Conservation (phyloP, 2,329 filamentous ascomycete genomes). For the Dactylellina parvicollis region DNA sequence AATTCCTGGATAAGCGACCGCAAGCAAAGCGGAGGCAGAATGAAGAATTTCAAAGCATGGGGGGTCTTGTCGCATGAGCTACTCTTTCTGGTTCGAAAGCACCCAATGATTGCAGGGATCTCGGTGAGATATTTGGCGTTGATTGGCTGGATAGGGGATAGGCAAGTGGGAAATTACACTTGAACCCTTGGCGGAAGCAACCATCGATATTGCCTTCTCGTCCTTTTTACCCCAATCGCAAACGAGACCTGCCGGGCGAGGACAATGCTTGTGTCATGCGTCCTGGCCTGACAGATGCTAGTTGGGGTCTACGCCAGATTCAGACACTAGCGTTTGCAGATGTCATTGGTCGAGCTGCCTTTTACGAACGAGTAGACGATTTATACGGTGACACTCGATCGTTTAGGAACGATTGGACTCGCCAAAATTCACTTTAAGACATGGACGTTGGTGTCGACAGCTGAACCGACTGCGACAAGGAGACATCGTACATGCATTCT, state of each 20-base stretch:
- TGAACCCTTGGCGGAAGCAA: conserved; percentile 39
- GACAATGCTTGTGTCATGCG: conserved; percentile 20
- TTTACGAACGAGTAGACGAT: conserved; percentile 7
- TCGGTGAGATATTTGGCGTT: conserved; percentile 47
- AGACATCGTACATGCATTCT: conserved; percentile 1
- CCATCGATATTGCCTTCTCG: conserved; percentile 11
- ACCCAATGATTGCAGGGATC: conserved; percentile 45
- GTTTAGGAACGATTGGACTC: conserved; percentile 32
- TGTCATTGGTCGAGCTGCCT: conserved; percentile 35
- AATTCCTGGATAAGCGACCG: conserved; percentile 44
- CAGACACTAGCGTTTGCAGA: conserved; percentile 10
- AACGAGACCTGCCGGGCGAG: conserved; percentile 43
- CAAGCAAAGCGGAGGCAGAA: background rate
- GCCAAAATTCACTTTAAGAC: conserved; percentile 5
- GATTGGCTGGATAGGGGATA: conserved; percentile 53
- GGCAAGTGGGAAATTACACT: conserved; percentile 51
- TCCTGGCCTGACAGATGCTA: conserved; percentile 13
- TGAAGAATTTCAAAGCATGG: conserved; percentile 19
- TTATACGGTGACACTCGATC: conserved; percentile 22
- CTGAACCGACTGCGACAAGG: conserved; percentile 18
- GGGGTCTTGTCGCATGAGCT: conserved; percentile 23
- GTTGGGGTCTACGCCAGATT: background rate
- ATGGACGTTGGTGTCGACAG: conserved; percentile 10
- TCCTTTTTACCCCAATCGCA: background rate
- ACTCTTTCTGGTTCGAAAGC: conserved; percentile 34